phyloP scores from a whole-genome alignment of 1,284 basidiomycete genomes.

The Marasmius fiardii region DNA sequence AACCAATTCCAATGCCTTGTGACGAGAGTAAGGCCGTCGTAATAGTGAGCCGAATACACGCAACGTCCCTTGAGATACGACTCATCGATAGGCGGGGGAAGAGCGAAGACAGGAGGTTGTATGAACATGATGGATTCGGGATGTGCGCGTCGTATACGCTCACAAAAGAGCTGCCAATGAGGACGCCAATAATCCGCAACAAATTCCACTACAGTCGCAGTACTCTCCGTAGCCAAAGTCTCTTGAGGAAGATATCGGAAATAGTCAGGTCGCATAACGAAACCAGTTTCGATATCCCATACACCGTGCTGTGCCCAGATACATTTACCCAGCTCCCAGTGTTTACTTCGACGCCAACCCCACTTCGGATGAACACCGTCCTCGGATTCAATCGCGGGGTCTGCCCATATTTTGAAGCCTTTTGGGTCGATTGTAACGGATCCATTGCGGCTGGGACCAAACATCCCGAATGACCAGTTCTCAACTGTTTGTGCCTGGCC shows the following conservation, averaged over 20 bases:
- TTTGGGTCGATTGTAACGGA: constrained; percentile 82
- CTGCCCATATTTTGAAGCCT: constrained; percentile 72
- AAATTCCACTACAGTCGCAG: constrained; percentile 54
- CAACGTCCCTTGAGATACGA: constrained; percentile 67
- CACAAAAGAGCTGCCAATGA: constrained; percentile 68
- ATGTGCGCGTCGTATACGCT: constrained; percentile 69
- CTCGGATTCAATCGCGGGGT: constrained; percentile 37
- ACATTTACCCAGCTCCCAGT: constrained; percentile 85
- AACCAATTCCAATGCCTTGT: constrained; percentile 95
- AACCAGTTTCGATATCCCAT: constrained; percentile 78
- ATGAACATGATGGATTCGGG: constrained; percentile 88
- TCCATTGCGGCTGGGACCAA: constrained; percentile 79
- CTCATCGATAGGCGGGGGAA: constrained; percentile 65
- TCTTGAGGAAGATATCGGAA: constrained; percentile 51
- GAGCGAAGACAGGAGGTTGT: constrained; percentile 89
- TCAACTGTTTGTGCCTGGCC: constrained; percentile 85
- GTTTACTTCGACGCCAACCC: constrained; percentile 77
- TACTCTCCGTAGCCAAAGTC: constrained; percentile 12
- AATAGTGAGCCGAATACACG: constrained; percentile 87
- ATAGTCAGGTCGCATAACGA: constrained; percentile 75
- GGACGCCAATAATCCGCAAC: constrained; percentile 82
- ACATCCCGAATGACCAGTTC: constrained; percentile 75
- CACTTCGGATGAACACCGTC: constrained; percentile 57
- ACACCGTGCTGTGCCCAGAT: constrained; percentile 93
- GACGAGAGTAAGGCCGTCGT: constrained; percentile 86